Percentiles rank a stretch among this genome's conserved stretches.
Evolutionary conservation across 192 early-diverging fungal species (phyloP).

Genomic region (Helicostylum pulchrum): DNA sequence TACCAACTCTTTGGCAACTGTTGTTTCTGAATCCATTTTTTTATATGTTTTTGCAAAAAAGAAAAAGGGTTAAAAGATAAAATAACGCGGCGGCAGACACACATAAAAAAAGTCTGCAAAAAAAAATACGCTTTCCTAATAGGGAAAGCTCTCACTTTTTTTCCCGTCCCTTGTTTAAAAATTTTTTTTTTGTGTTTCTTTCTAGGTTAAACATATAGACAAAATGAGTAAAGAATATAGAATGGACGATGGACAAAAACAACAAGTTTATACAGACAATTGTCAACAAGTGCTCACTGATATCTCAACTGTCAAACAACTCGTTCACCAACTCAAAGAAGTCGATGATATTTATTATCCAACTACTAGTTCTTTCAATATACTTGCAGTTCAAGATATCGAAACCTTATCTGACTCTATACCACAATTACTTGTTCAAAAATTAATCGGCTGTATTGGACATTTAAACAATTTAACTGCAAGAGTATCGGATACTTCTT

Average conservation of each 20-base stretch:
- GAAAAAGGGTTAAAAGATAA: neutral
- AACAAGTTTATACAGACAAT: too few relatives aligned
- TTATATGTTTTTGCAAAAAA: neutral
- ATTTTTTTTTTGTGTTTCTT: slow-evolving; percentile 1
- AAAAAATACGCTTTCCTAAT: neutral
- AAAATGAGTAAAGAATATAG: neutral
- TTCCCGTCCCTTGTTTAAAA: too few relatives aligned
- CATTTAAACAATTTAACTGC: slow-evolving; percentile 79
- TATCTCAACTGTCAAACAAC: neutral
- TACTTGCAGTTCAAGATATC: neutral
- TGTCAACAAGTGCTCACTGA: too few relatives aligned
- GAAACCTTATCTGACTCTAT: neutral
- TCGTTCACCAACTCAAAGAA: neutral
- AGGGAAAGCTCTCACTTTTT: too few relatives aligned
- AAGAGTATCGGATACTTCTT: slow-evolving; percentile 83
- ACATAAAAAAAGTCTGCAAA: neutral
- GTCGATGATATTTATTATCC: neutral
- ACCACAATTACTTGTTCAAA: neutral
- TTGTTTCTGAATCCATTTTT: neutral
- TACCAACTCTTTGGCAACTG: too few relatives aligned
- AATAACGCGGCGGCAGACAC: neutral
- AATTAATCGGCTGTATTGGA: neutral
- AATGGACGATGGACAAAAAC: too few relatives aligned
- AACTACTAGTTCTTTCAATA: neutral
- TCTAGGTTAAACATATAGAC: neutral